Base-by-base conservation (phyloP, 371 early-diverging fungal species). In the Funneliformis caledonium region DNA sequence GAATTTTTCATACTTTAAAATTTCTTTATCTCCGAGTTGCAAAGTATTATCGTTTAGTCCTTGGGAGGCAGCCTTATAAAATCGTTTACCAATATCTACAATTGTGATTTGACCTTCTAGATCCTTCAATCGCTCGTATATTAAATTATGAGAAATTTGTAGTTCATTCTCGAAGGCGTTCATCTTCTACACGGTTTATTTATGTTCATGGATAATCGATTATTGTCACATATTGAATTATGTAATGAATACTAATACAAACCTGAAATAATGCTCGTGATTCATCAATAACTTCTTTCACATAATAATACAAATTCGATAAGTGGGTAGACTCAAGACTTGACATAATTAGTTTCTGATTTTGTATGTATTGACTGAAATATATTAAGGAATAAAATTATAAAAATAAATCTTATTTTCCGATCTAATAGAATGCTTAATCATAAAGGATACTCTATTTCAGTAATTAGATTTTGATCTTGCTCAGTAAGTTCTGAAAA, bases 241-340 rank as follows among this genome's bases (percentile, higher is more conserved):
- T 9, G 1, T 33, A 45, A 70, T 16, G 11, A 70, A 43, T 43
- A 43, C 10, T 37, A 43, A 43, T 11, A 11, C 16, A 47, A 31
- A 70, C 70, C 70, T 70, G 70, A 70, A 70, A 70, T 26, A 70
- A 70, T 70, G 43, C 9, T n/a, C 70, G 26, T 11, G 70, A 70
- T 19, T 70, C 70, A 43, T 70, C 45, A 8, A 22, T 19, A 10
- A 70, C 10, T n/a, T 70, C 47, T n/a, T 45, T 37, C 10, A 70
- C 22, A 43, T 42, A 22, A n/a, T 43, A 10, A 43, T 70, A 22
- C 1, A 70, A 22, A 22, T 43, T 37, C 22, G 47, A 45, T 70
- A 70, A 16, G 45, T 19, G 19, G 11, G 43, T 70, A 4, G 70
- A 70, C n/a, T 43, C 45, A 22, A 70, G n/a, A 19, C 1, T n/a